These are phyloP conservation scores for Lipomyces yamanashiensis DNA, from an alignment of 805 yeast genomes.

Conservation along the genomic window DNA sequence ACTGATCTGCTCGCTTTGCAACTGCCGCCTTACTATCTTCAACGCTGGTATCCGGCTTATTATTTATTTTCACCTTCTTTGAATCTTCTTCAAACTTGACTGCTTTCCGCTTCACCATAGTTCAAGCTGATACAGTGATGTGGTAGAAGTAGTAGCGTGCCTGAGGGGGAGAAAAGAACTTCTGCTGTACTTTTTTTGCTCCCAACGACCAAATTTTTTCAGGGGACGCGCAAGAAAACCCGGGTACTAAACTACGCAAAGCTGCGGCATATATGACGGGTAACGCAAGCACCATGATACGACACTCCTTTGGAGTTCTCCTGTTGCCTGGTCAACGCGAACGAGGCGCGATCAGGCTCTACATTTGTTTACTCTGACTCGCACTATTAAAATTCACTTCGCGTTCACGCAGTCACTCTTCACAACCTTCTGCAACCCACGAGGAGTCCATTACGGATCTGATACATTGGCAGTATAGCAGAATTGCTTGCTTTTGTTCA, in stretches of 20 bases:
- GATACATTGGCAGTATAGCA: neutral
- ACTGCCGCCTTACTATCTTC: neutral
- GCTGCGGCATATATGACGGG: neutral
- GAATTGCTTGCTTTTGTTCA: too few species aligned
- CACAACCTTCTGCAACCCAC: too few species aligned
- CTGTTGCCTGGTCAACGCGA: constrained; percentile 16
- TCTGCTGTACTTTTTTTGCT: neutral
- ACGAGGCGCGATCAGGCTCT: neutral
- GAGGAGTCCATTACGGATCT: neutral
- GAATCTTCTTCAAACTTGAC: neutral
- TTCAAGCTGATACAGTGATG: too few species aligned
- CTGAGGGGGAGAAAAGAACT: neutral
- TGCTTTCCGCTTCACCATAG: constrained; percentile 7
- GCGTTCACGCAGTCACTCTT: too few species aligned
- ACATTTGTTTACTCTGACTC: constrained; percentile 5
- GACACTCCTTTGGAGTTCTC: neutral
- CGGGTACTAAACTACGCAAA: neutral
- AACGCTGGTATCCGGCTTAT: neutral
- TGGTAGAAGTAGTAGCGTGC: neutral
- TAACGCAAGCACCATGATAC: neutral
- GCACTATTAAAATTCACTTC: too few species aligned
- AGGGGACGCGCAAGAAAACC: neutral
- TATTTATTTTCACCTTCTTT: neutral
- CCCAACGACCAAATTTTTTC: neutral
- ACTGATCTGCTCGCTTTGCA: neutral